Base-by-base conservation (phyloP, 352 stramenopile species). In the Globisporangium perplexum region DNA sequence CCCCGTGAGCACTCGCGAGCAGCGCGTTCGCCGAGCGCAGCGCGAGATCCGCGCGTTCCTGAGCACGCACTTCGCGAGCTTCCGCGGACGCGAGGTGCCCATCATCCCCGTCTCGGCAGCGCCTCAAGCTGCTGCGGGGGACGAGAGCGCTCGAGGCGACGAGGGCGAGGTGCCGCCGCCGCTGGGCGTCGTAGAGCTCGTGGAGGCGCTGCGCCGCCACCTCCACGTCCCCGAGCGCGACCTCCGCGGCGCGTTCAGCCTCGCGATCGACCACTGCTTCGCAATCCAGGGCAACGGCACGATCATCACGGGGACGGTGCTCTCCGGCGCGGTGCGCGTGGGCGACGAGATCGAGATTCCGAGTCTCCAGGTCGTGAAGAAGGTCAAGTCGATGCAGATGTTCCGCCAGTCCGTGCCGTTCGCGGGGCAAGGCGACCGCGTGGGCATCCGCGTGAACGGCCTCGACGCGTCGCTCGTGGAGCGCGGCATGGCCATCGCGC, bases 251-350 rank as follows among this genome's bases (percentile, higher is more conserved):
- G 65, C 76, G 26, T 95, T 99, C 50, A 94, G 92, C 58, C 96
- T 98, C 58, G 80, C 87, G 35, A 92, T 99, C 54, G 97, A 99
- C 72, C 97, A 99, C 66, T 99, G 96, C 68, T 99, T 99, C 65
- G 74, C 85, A 23, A 92, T 99, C 44, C 94, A 95, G 45, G 97
- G 97, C 12, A 95, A 98, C 62, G 97, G 97, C 23, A 99, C 97
- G 17, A 95, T 99, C 26, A 65, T 99, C 44, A 99, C 97, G 20
- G 97, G 97, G 41, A 93, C 80, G 0, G 88, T 98, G 49, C 65
- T 99, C 12, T 83, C 71, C 2, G 97, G 97, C 38, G 70, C 60
- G 20, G 49, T 98, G 1, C 43, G 57, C 5, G 87, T 98, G 1
- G 96, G 96, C 63, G 83, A 99, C 45, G 83, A 88, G 18, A 72